Base-by-base conservation (phyloP, 192 early-diverging fungal species). In the Coemansia sp. region DNA sequence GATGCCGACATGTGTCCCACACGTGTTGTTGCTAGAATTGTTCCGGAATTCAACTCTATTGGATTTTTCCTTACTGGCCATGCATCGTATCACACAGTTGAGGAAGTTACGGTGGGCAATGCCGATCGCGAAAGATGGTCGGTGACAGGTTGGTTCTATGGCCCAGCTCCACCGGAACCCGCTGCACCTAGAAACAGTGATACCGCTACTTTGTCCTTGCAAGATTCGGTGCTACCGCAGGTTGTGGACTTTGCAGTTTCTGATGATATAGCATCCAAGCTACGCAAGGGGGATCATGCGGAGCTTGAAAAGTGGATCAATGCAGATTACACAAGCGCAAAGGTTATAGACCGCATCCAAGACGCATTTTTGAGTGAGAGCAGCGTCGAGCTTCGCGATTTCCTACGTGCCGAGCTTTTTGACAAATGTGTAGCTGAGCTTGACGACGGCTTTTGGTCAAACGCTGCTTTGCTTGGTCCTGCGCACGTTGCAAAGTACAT, bases 81-180 rank as follows among this genome's bases (percentile, higher is more conserved):
- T 30, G 75, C 77, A 3, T 89, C 88, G 5, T 89, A 74, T 39
- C 88, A 89, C 33, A 79, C 76, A 0, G 76, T 79, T 16, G 85
- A 89, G 62, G 88, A 87, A 28, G 79, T 87, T 13, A 84, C 85
- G 53, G 83, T 85, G 2, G 28, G 61, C 23, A 67, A 72, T 16
- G 39, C 45, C 3, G 46, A 60, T 35, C 75, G 82, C 53, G 81
- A 74, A 21, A 74, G 88, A 12, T 78, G 84, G 62, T 89, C 88
- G 0, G 86, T 89, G 20, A 86, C 86, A 6, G 88, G 88, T 2
- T 89, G 88, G 88, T 84, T 89, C 73, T 86, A 89, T 59, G 88
- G 88, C 0, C 83, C 86, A 0, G 68, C 48, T 20, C 46, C 35
- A 33, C 18, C 61, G 16, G 46, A 58, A 9, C 4, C 43, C 21